Evolutionary conservation across 2,329 filamentous ascomycete species (phyloP), one percentile per base, ranked within the genome.

Genomic region (Penicillium frequentans): DNA sequence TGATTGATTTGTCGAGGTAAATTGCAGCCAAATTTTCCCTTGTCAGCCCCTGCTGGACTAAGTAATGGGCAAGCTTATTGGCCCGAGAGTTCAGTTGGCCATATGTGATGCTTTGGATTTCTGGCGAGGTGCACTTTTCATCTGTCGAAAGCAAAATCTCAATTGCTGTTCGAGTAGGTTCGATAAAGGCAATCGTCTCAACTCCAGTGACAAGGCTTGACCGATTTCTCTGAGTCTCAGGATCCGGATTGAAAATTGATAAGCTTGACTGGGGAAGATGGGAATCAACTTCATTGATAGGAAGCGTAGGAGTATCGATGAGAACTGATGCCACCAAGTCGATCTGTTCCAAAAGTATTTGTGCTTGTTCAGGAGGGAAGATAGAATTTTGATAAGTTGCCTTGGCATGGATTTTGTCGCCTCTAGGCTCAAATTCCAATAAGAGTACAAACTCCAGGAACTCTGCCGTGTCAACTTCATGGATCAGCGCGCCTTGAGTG

Each of bases 391-490:
- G 79, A 64, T 81, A 88, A 14, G 82, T 87, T 9, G 79, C 79
- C 59, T 81, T 82, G 7, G 81, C 72, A n/a, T 68, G 64, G 16
- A 88, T 69, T n/a, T 64, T 65, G 7, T 79, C 72, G 0, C 70
- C 66, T 2, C 63, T 70, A 0, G 92, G 91, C 70, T 92, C 88
- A 13, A 95, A 78, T 68, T 96, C 92, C 7, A 96, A 70, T 2
- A 93, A 82, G 1, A 96, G 69, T 54, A 85, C 86, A 43, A 90
- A 92, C 68, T 96, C 92, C 7, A 95, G 77, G 23, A 84, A 84
- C 68, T 97, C 93, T 5, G 81, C 73, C 52, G 89, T 86, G 26
- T 82, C 80, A 0, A 84, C 70, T 54, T 91, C 79, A 10, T 67
- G 72, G 0, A 93, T 77, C 60, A 66, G 64, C 65, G 76, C 68